A percentile compares a stretch with the other conserved stretches of the same genome.
Evolutionary conservation across 1,284 basidiomycete genomes (phyloP).

Genomic region (Rhodotorula sp.): DNA sequence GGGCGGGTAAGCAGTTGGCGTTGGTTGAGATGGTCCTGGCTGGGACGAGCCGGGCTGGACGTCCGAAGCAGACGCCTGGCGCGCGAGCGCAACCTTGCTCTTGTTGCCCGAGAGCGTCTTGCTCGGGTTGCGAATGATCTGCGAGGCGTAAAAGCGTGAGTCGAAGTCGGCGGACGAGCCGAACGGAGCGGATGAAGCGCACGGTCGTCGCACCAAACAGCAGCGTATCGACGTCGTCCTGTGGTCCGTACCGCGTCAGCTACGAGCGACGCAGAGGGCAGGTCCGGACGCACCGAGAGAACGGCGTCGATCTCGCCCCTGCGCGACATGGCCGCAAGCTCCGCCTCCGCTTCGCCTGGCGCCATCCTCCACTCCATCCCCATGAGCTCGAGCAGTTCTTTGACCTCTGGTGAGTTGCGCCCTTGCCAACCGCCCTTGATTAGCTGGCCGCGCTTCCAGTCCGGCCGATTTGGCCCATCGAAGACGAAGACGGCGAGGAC

Average conservation of each 20-base stretch:
- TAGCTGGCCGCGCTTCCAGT: slow-evolving; percentile 74
- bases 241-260: neutral
- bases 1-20: neutral
- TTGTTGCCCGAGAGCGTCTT: slow-evolving; percentile 57
- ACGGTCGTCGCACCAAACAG: slow-evolving; percentile 82
- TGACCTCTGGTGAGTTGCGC: slow-evolving; percentile 68
- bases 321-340: slow-evolving; percentile 81
- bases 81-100: slow-evolving; percentile 2
- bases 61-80: neutral
- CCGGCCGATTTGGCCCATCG: slow-evolving; percentile 82
- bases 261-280: fast-evolving
- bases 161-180: slow-evolving; percentile 44
- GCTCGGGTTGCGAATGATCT: slow-evolving; percentile 71
- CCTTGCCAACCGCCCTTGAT: slow-evolving; percentile 58
- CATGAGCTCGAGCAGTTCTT: slow-evolving; percentile 62
- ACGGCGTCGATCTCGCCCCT: slow-evolving; percentile 84
- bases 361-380: slow-evolving; percentile 56
- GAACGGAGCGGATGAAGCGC: neutral
- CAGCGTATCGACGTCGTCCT: slow-evolving; percentile 88
- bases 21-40: neutral
- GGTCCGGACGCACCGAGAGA: slow-evolving; percentile 57
- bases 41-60: neutral
- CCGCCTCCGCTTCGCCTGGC: slow-evolving; percentile 94
- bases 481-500: slow-evolving; percentile 90
- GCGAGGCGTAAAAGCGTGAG: slow-evolving; percentile 3